Evolutionary conservation across 2,329 filamentous ascomycete species (phyloP), one percentile per base, ranked within the genome.

Genomic region (Penicillium sp.): DNA sequence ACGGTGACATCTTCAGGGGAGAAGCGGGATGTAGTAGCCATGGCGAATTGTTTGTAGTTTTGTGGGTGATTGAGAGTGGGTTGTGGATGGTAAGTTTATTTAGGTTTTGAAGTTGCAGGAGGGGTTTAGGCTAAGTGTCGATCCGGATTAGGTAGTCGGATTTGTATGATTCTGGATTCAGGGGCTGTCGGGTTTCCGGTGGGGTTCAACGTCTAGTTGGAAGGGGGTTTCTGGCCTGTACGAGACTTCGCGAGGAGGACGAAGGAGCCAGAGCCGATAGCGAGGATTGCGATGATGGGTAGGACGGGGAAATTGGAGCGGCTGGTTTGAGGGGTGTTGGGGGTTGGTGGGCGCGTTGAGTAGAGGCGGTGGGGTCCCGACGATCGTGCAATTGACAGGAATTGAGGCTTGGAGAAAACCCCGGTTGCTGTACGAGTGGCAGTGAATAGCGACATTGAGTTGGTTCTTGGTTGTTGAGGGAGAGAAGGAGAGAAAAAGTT

Each of bases 1-100:
- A 98, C 93, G n/a, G 91, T 95, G 31, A 96, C 90, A 58, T 92
- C 82, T 86, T 85, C 71, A 49, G 88, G 79, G 57, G 85, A 87
- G 83, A 96, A 97, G 70, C 89, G 86, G 4, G 93, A 89, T 53
- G 80, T 78, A 45, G 75, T 71, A 39, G 66, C 45, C 70, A 71
- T 72, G 61, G 54, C 65, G 56, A 27, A 21, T 44, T 65, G 54
- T n/a, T 16, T 37, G 39, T 33, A 29, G 29, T 11, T 42, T 31
- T 47, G 24, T 22, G 45, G 33, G 49, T 4, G 49, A 39, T 13
- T 27, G 52, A 19, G 45, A 51, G 46, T 22, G 84, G 3, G 91
- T 88, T 54, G 80, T 55, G 74, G 72, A 74, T 88, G 43, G 21
- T 10, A 13, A 3, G 29, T 52, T 52, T 42, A 62, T 80, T 77